phyloP scores from a whole-genome alignment of 225 moss, liverwort and hornwort genomes.

The Rhytidiadelphus loreus region DNA sequence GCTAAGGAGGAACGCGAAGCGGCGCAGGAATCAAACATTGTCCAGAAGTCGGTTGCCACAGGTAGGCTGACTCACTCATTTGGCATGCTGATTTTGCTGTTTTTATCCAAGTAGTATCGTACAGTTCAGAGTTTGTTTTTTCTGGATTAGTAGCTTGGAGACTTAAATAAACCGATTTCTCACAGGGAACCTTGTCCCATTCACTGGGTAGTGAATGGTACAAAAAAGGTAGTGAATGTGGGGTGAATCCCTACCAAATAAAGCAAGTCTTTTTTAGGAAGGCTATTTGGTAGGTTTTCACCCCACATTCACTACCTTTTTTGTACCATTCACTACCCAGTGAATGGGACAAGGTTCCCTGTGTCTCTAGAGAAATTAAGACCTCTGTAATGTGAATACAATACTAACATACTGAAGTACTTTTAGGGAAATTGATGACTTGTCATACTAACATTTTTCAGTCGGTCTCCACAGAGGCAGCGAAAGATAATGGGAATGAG shows the following conservation, averaged over 20 bases:
- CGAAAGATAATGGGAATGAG: not conserved
- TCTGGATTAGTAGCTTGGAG: not conserved
- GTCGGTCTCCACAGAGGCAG: not conserved
- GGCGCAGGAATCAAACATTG: constrained; percentile 37
- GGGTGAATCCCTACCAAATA: too few relatives aligned
- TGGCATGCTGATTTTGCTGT: not conserved
- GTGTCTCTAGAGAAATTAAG: not conserved
- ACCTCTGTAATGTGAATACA: not conserved
- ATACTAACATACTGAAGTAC: not conserved
- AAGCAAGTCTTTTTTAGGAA: too few relatives aligned
- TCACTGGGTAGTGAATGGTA: too few relatives aligned
- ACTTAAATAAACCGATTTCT: not conserved
- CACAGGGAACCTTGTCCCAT: too few relatives aligned
- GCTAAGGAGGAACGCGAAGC: constrained; percentile 12
- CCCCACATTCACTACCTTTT: too few relatives aligned
- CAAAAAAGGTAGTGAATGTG: too few relatives aligned
- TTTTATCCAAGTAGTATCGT: too few relatives aligned
- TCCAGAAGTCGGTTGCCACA: constrained; percentile 38
- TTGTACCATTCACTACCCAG: too few relatives aligned
- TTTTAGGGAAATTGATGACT: not conserved
- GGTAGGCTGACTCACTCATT: not conserved
- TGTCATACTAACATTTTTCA: not conserved
- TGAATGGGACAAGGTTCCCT: too few relatives aligned
- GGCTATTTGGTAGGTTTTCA: too few relatives aligned
- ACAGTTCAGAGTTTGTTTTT: not conserved